phyloP scores from a whole-genome alignment of 345 rosid species.

The Garcia nutans region DNA sequence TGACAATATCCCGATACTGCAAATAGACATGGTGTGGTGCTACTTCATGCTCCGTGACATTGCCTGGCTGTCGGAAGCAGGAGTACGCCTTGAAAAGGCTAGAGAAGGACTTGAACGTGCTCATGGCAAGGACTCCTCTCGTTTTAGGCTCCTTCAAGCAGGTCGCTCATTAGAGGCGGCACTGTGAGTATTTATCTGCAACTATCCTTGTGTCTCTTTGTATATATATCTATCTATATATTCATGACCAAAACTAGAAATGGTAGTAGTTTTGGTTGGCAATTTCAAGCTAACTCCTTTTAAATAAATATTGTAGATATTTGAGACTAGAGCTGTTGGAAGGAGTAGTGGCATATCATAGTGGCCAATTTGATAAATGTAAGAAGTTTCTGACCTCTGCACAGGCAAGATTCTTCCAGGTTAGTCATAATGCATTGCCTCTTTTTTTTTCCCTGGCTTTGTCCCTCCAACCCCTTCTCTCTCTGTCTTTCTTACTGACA shows the following conservation, averaged over 20 bases:
- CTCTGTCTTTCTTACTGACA: too few relatives aligned
- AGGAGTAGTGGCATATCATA: slow-evolving; percentile 93
- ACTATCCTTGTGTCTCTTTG: background rate
- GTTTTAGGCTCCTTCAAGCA: slow-evolving; percentile 79
- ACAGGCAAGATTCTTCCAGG: slow-evolving; percentile 70
- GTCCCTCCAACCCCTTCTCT: background rate
- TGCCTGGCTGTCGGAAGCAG: slow-evolving; percentile 80
- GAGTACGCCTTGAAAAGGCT: slow-evolving; percentile 73
- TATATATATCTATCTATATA: too few relatives aligned
- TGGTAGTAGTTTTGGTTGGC: slow-evolving; percentile 9
- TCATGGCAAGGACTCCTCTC: slow-evolving; percentile 86
- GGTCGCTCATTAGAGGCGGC: slow-evolving; percentile 79
- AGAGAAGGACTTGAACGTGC: slow-evolving; percentile 89
- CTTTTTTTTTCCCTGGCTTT: too few relatives aligned
- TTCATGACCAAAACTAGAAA: background rate
- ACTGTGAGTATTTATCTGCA: slow-evolving; percentile 45
- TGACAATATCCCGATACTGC: slow-evolving; percentile 87
- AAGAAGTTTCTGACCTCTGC: slow-evolving; percentile 65
- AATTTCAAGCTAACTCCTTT: slow-evolving; percentile 13
- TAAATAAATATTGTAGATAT: slow-evolving; percentile 44
- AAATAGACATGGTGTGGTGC: slow-evolving; percentile 99
- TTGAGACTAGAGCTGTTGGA: slow-evolving; percentile 86
- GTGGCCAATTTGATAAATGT: slow-evolving; percentile 63
- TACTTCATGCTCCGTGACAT: slow-evolving; percentile 86
- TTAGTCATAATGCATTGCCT: slow-evolving; percentile 23